Conservation (phyloP, 2,329 filamentous ascomycete species). For the Ustilaginoidea virens region DNA sequence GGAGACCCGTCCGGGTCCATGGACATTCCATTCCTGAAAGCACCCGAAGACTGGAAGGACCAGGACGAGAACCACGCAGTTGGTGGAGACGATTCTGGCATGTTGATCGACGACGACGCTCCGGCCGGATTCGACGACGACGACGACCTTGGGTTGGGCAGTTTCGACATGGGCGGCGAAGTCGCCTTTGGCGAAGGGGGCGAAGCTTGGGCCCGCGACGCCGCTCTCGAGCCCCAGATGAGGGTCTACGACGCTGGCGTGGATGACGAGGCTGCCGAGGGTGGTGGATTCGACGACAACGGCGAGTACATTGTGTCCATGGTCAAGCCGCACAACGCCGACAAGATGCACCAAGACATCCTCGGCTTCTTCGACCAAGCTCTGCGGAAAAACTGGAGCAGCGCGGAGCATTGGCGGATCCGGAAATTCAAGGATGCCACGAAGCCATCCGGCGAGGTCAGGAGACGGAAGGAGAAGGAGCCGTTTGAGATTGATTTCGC, state of each 20-base stretch:
- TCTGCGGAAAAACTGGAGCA: conserved; percentile 91
- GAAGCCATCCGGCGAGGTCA: conserved; percentile 45
- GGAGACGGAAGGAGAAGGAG: conserved; percentile 84
- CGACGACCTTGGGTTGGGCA: conserved; percentile 50
- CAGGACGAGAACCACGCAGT: conserved; percentile 47
- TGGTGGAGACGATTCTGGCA: conserved; percentile 55
- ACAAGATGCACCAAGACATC: conserved; percentile 76
- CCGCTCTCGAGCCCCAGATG: conserved; percentile 73
- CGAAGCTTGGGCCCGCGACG: conserved; percentile 87
- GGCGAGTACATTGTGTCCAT: conserved; percentile 71
- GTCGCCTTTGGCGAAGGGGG: conserved; percentile 89
- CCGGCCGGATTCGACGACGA: conserved; percentile 59
- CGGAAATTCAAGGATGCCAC: conserved; percentile 70
- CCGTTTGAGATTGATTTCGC: conserved; percentile 88
- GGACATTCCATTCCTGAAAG: conserved; percentile 84
- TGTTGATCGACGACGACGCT: conserved; percentile 78
- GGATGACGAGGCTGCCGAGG: conserved; percentile 36
- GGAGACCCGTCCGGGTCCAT: conserved; percentile 72
- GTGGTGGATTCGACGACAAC: conserved; percentile 32
- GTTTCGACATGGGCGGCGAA: conserved; percentile 55
- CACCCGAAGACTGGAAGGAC: conserved; percentile 71
- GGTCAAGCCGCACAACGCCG: conserved; percentile 46
- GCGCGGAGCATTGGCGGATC: conserved; percentile 98
- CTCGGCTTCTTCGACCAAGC: conserved; percentile 97
- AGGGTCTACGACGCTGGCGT: conserved; percentile 54